Percentiles rank a stretch among this genome's conserved stretches.
These are phyloP conservation scores for Trametes cingulata DNA, from an alignment of 768 basidiomycete species.

Conservation along the genomic window DNA sequence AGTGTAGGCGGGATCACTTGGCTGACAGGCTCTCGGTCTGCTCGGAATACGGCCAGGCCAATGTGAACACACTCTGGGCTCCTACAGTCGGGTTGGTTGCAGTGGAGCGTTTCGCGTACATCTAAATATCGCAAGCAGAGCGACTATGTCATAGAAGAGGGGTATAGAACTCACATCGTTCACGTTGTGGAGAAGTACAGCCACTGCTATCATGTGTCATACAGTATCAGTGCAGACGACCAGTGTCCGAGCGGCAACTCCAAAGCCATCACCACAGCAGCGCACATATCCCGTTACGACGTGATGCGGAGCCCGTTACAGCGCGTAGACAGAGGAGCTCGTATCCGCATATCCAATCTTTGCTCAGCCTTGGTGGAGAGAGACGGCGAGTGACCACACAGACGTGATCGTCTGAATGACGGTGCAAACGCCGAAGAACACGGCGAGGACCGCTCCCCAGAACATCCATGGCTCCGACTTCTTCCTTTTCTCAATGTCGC, in stretches of 20 bases:
- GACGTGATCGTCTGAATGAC: conserved; percentile 23
- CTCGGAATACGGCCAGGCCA: not conserved
- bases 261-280: too few relatives aligned
- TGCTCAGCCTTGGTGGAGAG: not conserved
- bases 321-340: too few relatives aligned
- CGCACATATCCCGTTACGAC: too few relatives aligned
- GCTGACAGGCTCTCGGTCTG: not conserved
- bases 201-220: too few relatives aligned
- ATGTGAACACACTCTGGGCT: not conserved
- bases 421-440: conserved; percentile 22
- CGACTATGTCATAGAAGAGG: too few relatives aligned
- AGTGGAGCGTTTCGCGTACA: not conserved
- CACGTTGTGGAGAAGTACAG: too few relatives aligned
- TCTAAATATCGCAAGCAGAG: too few relatives aligned
- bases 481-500: conserved; percentile 18
- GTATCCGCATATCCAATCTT: not conserved
- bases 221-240: too few relatives aligned
- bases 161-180: too few relatives aligned
- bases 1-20: not conserved
- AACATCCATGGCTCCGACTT: conserved; percentile 22
- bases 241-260: too few relatives aligned
- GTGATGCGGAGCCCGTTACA: too few relatives aligned
- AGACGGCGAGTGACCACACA: conserved; percentile 12
- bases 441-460: conserved; percentile 21
- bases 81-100: not conserved